Evolutionary conservation across 2,329 filamentous ascomycete genomes (phyloP), one percentile per base, ranked within the genome.

Genomic region (Fusarium sublunatum): DNA sequence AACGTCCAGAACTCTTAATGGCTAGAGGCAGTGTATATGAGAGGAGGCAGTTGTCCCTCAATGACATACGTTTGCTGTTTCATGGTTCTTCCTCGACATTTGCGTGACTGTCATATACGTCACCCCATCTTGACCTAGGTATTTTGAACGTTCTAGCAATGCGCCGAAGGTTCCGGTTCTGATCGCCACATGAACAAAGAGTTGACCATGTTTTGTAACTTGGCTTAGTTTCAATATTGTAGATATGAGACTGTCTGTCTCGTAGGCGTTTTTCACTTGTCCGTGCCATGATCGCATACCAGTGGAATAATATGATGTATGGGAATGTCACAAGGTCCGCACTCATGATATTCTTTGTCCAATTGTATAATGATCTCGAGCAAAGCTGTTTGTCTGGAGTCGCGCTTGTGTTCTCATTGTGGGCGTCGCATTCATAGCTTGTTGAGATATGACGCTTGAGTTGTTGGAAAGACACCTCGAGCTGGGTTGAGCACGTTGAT

Each of bases 231-330:
- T 19, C 19, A 19, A 19, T 19, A 19, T 19, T 19, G 19, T 19
- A 19, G 19, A 19, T 19, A 19, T 19, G 19, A 19, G 19, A 19
- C 22, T n/a, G n/a, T 12, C 6, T 31, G 29, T 53, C 10, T 31
- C 35, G 19, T 42, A 26, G 11, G 19, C 34, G 13, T 35, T 35
- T 11, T n/a, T 38, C 36, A 4, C 22, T 4, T 22, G 28, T 25
- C 15, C 32, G 15, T 48, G 24, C 31, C 39, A 41, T 11, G 24
- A 34, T 26, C 28, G 13, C 15, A 36, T 32, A 31, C 36, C 28
- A 15, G 51, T 43, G 41, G 42, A 56, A 28, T 50, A 40, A 61
- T 15, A 31, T 34, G 45, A 26, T 28, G 46, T 43, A 39, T 19
- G 11, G 9, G 9, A 7, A 25, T 40, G 51, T 39, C 42, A 36